A percentile compares a stretch with the other conserved stretches of the same genome.
Evolutionary conservation across 805 yeast species (phyloP).

Genomic region (Saturnispora mendoncae): DNA sequence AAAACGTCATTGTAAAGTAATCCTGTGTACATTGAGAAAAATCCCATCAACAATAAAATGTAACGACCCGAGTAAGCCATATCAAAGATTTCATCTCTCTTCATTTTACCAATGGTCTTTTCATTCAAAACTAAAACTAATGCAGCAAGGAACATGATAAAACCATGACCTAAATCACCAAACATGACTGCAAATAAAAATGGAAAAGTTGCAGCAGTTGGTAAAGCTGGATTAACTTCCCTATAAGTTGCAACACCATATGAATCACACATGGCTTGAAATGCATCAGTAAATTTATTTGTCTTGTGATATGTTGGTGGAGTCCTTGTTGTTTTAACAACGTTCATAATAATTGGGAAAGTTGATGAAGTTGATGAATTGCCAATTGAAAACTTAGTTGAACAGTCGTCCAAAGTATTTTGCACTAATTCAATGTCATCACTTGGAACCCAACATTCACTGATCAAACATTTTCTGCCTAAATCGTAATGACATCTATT

Average conservation of each 20-base stretch:
- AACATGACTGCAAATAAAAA: constrained; percentile 99
- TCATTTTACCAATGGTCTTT: constrained; percentile 52
- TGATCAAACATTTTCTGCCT: constrained; percentile 55
- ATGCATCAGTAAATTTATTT: constrained; percentile 90
- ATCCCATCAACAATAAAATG: constrained; percentile 84
- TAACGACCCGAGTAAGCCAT: constrained; percentile 95
- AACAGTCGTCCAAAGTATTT: constrained; percentile 34
- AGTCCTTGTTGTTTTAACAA: constrained; percentile 64
- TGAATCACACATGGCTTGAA: constrained; percentile 90
- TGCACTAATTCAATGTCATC: constrained; percentile 42
- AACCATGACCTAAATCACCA: constrained; percentile 97
- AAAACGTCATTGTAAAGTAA: constrained; percentile 87
- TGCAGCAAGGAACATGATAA: constrained; percentile 70
- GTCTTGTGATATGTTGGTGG: constrained; percentile 95
- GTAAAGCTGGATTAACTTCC: constrained; percentile 93
- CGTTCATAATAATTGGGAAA: constrained; percentile 35
- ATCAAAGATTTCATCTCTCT: constrained; percentile 88
- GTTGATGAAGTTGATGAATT: constrained; percentile 7
- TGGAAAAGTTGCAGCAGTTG: constrained; percentile 93
- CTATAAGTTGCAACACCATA: constrained; percentile 90
- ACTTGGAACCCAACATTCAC: constrained; percentile 69
- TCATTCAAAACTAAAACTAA: constrained; percentile 65
- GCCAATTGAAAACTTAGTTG: constrained; percentile 19
- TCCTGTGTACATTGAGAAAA: constrained; percentile 93
- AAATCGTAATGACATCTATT: constrained; percentile 63